These are phyloP conservation scores for Jacaranda copaia DNA, from an alignment of 257 asterid genomes.

Conservation along the genomic window DNA sequence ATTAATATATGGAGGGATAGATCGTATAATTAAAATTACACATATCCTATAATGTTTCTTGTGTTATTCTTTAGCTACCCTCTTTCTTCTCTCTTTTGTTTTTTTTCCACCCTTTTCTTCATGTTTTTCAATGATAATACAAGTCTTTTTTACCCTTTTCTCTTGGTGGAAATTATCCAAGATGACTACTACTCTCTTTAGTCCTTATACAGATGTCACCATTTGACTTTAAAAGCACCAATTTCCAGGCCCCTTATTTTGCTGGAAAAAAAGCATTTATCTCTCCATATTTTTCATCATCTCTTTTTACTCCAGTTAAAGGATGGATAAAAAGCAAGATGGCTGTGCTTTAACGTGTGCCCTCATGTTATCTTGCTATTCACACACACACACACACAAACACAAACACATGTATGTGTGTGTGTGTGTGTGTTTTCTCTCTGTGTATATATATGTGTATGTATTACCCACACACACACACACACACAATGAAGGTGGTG, in stretches of 20 bases:
- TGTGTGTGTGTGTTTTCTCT: neutral
- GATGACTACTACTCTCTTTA: constrained; percentile 12
- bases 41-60: constrained; percentile 9
- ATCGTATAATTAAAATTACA: too few relatives aligned
- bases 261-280: constrained; percentile 53
- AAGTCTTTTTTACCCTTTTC: constrained; percentile 1
- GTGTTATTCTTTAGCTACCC: constrained; percentile 24
- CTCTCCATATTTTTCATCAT: constrained; percentile 50
- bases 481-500: neutral
- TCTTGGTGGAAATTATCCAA: constrained; percentile 6
- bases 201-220: constrained; percentile 46
- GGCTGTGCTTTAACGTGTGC: constrained; percentile 68
- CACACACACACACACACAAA: constrained; percentile 18
- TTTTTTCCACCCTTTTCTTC: constrained; percentile 25
- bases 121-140: constrained; percentile 41
- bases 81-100: neutral
- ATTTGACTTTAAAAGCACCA: constrained; percentile 59
- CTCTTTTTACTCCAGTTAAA: constrained; percentile 67
- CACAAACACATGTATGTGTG: neutral
- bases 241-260: constrained; percentile 47
- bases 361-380: constrained; percentile 42
- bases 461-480: too few relatives aligned
- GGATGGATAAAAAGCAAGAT: constrained; percentile 71
- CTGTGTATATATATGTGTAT: too few relatives aligned
- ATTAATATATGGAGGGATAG: too few relatives aligned